These are phyloP conservation scores for Blastomyces percursus DNA, from an alignment of 2,329 filamentous ascomycete species.

Conservation along the genomic window DNA sequence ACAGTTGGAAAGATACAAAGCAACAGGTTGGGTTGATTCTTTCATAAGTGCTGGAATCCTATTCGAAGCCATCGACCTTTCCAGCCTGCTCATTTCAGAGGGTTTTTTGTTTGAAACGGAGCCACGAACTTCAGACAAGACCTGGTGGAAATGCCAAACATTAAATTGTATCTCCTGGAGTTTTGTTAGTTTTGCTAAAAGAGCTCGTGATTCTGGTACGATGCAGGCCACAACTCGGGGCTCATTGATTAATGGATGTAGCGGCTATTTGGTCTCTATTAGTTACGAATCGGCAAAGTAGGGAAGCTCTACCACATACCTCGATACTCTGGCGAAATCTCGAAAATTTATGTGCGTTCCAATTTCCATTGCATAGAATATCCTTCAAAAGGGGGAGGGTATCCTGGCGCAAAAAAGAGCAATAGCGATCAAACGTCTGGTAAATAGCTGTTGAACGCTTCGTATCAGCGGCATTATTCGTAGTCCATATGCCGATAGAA, in stretches of 20 bases:
- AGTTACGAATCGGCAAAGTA: constrained; percentile 3
- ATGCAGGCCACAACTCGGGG: constrained; percentile 23
- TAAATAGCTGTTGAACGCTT: constrained; percentile 7
- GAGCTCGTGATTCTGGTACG: constrained; percentile 16
- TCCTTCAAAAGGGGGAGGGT: not conserved
- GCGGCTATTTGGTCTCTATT: constrained; percentile 21
- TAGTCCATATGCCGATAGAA: constrained; percentile 14
- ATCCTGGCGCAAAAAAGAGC: constrained; percentile 15
- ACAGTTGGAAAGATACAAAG: constrained; percentile 29
- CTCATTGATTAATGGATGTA: constrained; percentile 34
- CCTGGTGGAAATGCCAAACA: constrained; percentile 26
- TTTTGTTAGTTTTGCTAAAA: constrained; percentile 22
- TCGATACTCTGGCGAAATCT: constrained; percentile 7
- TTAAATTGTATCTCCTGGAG: constrained; percentile 30
- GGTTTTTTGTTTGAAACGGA: constrained; percentile 28
- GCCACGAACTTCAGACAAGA: constrained; percentile 23
- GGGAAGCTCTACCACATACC: constrained; percentile 8
- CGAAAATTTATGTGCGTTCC: constrained; percentile 4
- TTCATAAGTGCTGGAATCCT: constrained; percentile 33
- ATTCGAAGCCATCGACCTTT: constrained; percentile 32
- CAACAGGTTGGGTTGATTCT: constrained; percentile 32
- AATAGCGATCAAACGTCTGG: constrained; percentile 23
- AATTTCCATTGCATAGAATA: not conserved
- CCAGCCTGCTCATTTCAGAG: constrained; percentile 33
- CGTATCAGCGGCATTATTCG: not conserved